Percentiles rank a stretch among this genome's conserved stretches.
Conservation (phyloP, 129 eudicot species). For the Scalesia atractyloides region DNA sequence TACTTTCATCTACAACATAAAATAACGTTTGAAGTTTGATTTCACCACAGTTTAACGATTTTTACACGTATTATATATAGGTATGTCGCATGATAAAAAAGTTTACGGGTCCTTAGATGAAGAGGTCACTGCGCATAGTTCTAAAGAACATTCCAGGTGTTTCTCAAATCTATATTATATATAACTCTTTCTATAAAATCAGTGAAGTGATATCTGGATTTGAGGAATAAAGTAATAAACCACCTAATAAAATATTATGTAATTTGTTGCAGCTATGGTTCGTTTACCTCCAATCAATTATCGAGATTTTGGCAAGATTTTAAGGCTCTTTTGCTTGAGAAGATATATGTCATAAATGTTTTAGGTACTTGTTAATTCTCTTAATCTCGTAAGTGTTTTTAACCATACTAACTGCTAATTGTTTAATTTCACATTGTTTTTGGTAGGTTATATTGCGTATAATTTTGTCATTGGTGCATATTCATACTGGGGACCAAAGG, state of each 20-base stretch:
- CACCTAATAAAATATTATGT: neutral
- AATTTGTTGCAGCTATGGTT: constrained; percentile 43
- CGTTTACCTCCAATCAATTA: constrained; percentile 32
- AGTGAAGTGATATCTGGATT: constrained; percentile 22
- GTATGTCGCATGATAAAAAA: constrained; percentile 28
- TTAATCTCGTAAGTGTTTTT: neutral
- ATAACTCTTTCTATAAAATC: neutral
- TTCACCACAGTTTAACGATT: constrained; percentile 6
- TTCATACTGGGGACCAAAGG: constrained; percentile 99
- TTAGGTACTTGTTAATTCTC: constrained; percentile 51
- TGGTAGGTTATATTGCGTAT: constrained; percentile 85
- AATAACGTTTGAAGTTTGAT: neutral
- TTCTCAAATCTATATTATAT: constrained; percentile 10
- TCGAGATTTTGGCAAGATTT: constrained; percentile 60
- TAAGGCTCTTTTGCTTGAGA: constrained; percentile 65
- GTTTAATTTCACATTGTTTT: constrained; percentile 16
- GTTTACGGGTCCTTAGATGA: constrained; percentile 23
- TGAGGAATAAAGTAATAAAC: constrained; percentile 27
- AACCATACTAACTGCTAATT: constrained; percentile 7
- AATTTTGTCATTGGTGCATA: constrained; percentile 93
- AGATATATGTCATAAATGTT: constrained; percentile 71
- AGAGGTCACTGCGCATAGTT: constrained; percentile 27
- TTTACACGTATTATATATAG: constrained; percentile 18
- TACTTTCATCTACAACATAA: neutral
- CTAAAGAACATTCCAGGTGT: constrained; percentile 47